Conservation (phyloP, 345 rosid species). For the Zanthoxylum bungeanum region DNA sequence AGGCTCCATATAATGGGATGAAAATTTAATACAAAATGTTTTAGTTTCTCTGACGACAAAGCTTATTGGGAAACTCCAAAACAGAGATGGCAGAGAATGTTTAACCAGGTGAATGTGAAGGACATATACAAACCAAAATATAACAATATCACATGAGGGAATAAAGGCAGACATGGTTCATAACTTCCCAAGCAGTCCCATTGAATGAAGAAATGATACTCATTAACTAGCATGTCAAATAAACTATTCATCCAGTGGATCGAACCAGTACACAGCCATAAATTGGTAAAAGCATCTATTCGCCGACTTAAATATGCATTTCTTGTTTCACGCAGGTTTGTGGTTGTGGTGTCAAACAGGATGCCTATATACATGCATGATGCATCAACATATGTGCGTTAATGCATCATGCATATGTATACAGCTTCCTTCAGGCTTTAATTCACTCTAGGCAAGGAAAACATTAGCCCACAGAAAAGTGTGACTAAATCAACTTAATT, state of each 20-base stretch:
- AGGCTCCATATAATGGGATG: not conserved
- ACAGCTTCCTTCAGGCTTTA: not conserved
- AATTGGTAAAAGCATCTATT: not conserved
- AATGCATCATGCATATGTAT: not conserved
- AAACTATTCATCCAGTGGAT: not conserved
- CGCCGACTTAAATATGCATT: not conserved
- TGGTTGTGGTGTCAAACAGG: not conserved
- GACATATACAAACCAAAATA: not conserved
- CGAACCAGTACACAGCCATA: not conserved
- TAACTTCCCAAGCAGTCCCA: not conserved
- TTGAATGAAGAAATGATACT: not conserved
- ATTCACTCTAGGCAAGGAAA: not conserved
- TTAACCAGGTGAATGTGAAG: not conserved
- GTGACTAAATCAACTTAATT: not conserved
- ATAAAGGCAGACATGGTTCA: not conserved
- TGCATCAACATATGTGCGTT: not conserved
- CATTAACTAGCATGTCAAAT: not conserved
- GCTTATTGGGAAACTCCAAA: not conserved
- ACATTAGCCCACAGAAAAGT: not conserved
- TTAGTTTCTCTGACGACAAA: not conserved
- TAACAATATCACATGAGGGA: not conserved
- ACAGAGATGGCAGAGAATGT: not conserved
- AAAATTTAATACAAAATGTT: not conserved
- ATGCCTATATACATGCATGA: not conserved
- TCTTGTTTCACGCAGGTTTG: not conserved